Percentiles rank a stretch among this genome's conserved stretches.
phyloP scores from a whole-genome alignment of 352 stramenopile species.

The Pythium inflatum region DNA sequence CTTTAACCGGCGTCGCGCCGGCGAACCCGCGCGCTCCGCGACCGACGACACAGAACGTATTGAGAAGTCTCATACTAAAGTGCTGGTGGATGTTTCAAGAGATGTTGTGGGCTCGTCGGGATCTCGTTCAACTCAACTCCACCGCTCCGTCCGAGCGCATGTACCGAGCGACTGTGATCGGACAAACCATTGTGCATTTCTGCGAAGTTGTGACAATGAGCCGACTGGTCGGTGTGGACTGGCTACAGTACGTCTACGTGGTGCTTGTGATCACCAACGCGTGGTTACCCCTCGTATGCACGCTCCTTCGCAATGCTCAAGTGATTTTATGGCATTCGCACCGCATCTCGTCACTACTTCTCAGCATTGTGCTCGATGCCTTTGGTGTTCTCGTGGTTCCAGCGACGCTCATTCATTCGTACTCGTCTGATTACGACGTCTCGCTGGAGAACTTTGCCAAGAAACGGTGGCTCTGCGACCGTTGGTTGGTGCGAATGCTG shows the following conservation, averaged over 20 bases:
- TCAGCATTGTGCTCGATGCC: conserved; percentile 20
- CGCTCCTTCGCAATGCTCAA: conserved; percentile 21
- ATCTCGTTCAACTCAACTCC: conserved; percentile 29
- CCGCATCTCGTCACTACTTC: conserved; percentile 21
- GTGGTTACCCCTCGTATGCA: conserved; percentile 21
- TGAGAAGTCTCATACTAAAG: conserved; percentile 8
- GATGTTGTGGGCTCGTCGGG: conserved; percentile 27
- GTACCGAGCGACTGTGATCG: conserved; percentile 21
- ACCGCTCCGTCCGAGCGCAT: conserved; percentile 15
- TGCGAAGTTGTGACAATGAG: conserved; percentile 14
- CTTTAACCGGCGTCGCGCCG: conserved; percentile 3
- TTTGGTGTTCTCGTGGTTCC: conserved; percentile 24
- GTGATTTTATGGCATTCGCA: conserved; percentile 33
- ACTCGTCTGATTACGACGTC: conserved; percentile 14
- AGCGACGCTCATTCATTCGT: conserved; percentile 10
- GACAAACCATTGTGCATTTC: conserved; percentile 17
- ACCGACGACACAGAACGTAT: not conserved
- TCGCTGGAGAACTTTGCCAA: not conserved
- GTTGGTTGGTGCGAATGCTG: conserved; percentile 23
- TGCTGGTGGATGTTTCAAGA: conserved; percentile 27
- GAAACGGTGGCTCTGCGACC: conserved; percentile 13
- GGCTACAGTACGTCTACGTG: conserved; percentile 21
- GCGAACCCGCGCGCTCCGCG: not conserved
- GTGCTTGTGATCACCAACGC: conserved; percentile 17
- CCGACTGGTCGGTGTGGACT: conserved; percentile 5